Conservation (phyloP, 768 basidiomycete species). For the Hygrocybe coccinea region DNA sequence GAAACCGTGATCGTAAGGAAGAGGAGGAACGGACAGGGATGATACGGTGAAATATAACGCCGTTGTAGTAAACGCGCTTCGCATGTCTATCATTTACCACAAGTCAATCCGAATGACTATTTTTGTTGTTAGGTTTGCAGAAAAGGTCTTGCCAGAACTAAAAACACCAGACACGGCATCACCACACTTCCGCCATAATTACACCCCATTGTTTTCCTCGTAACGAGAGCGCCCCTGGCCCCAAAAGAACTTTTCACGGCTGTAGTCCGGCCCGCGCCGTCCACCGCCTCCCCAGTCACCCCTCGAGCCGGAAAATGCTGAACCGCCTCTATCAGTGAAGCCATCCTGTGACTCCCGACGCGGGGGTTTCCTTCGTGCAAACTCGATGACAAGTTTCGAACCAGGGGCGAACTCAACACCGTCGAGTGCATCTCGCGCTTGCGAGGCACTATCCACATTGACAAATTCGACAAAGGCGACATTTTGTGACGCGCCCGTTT, state of each 20-base stretch:
- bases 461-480: constrained; percentile 54
- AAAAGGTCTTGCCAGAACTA: too few species aligned
- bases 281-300: not conserved
- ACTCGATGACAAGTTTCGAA: constrained; percentile 36
- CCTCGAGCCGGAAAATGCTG: not conserved
- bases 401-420: constrained; percentile 35
- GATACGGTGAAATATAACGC: constrained; percentile 85
- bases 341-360: not conserved
- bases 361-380: constrained; percentile 25
- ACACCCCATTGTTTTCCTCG: too few species aligned
- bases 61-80: constrained; percentile 91
- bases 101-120: constrained; percentile 15
- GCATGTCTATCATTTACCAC: constrained; percentile 79
- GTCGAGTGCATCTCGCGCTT: constrained; percentile 43
- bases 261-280: not conserved
- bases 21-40: constrained; percentile 62
- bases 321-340: not conserved
- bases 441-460: constrained; percentile 40
- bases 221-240: too few species aligned
- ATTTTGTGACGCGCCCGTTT: constrained; percentile 22
- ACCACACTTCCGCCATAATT: too few species aligned
- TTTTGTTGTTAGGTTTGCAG: too few species aligned
- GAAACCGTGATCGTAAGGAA: not conserved
- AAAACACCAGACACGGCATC: too few species aligned
- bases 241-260: not conserved